phyloP scores from a whole-genome alignment of 2,329 filamentous ascomycete genomes.

The Fusarium siculi region DNA sequence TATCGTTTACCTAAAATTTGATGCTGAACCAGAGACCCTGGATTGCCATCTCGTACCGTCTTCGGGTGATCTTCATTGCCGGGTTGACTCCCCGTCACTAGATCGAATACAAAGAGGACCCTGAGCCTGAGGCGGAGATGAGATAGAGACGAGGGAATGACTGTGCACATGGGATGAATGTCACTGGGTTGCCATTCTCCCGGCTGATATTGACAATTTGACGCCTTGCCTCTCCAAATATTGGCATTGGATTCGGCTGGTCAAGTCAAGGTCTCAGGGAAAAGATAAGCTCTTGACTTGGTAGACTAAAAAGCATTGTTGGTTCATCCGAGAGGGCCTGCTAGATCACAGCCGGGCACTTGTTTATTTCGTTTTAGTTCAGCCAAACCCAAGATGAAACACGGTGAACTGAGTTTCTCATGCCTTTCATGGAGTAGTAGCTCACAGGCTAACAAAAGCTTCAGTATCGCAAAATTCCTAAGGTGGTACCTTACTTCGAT shows the following conservation, averaged over 20 bases:
- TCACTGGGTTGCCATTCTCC: background rate
- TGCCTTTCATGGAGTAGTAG: background rate
- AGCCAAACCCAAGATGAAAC: conserved; percentile 20
- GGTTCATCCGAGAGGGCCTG: background rate
- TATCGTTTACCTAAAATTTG: background rate
- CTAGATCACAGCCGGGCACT: background rate
- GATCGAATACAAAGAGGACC: background rate
- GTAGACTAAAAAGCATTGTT: background rate
- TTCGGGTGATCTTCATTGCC: conserved; percentile 34
- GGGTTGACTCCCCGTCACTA: conserved; percentile 21
- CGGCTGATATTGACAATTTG: background rate
- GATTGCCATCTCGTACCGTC: background rate
- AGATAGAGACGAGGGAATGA: conserved; percentile 25
- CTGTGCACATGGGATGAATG: conserved; percentile 8
- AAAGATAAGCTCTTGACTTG: conserved; percentile 9
- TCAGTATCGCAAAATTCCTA: background rate
- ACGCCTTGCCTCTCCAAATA: conserved; percentile 7
- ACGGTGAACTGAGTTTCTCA: background rate
- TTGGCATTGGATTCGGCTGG: conserved; percentile 6
- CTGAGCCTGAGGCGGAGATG: conserved; percentile 12
- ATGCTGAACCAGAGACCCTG: conserved; percentile 7
- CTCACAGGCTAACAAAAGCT: background rate
- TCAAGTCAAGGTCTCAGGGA: background rate
- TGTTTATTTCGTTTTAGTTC: conserved; percentile 11
- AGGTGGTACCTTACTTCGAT: too few species aligned